phyloP scores from a whole-genome alignment of 2,329 filamentous ascomycete species.

The Aspergillus aculeatinus region DNA sequence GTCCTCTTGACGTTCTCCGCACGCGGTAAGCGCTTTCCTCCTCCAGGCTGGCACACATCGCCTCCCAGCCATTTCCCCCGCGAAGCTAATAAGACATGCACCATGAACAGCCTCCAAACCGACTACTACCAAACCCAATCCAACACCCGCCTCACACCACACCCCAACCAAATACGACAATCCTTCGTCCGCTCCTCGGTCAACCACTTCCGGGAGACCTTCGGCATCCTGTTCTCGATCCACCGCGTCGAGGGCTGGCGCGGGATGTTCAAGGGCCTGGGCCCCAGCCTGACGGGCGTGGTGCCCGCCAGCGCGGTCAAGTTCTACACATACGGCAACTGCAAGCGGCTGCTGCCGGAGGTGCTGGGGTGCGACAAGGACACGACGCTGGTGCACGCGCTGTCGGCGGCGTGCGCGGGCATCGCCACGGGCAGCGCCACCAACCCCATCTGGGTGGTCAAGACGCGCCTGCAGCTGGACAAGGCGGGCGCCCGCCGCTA shows the following conservation, averaged over 20 bases:
- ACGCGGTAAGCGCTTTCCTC: conserved; percentile 58
- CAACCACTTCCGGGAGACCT: conserved; percentile 42
- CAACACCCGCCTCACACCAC: conserved; percentile 48
- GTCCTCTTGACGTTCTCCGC: conserved; percentile 95
- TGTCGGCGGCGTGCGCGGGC: conserved; percentile 37
- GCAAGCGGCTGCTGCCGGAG: conserved; percentile 35
- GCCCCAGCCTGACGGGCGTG: conserved; percentile 40
- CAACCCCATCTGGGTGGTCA: conserved; percentile 54
- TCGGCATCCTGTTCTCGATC: conserved; percentile 38
- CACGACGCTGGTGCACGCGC: conserved; percentile 33
- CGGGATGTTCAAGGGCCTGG: conserved; percentile 38
- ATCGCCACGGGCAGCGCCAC: conserved; percentile 38
- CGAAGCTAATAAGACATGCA: neutral
- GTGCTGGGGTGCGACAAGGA: conserved; percentile 30
- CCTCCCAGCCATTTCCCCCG: neutral
- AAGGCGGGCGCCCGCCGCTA: conserved; percentile 38
- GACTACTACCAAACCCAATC: conserved; percentile 87
- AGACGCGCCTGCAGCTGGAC: conserved; percentile 64
- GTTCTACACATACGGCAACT: conserved; percentile 42
- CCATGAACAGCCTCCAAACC: conserved; percentile 64
- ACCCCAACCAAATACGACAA: conserved; percentile 54
- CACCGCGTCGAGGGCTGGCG: conserved; percentile 40
- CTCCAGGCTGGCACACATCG: neutral
- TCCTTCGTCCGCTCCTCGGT: conserved; percentile 59
- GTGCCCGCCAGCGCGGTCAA: conserved; percentile 42